Percentiles rank a stretch among this genome's conserved stretches.
These are phyloP conservation scores for Suillus fuscotomentosus DNA, from an alignment of 768 basidiomycete genomes.

Conservation along the genomic window DNA sequence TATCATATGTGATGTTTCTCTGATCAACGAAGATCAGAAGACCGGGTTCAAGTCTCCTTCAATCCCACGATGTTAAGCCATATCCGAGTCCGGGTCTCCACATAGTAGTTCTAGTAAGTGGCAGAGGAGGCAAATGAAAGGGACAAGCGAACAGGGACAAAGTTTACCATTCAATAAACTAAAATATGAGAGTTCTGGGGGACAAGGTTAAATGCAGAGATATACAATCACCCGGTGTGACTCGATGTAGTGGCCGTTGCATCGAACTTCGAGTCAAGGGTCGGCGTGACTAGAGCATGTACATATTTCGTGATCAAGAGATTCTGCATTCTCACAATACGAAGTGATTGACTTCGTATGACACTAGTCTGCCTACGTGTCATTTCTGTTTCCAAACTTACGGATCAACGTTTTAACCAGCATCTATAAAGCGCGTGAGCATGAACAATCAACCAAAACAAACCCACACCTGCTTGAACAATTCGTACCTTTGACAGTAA, in stretches of 20 bases:
- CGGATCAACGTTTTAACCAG: not conserved
- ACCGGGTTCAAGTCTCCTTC: not conserved
- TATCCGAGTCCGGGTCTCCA: not conserved
- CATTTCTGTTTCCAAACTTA: not conserved
- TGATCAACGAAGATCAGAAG: not conserved
- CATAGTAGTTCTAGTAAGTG: not conserved
- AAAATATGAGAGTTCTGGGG: not conserved
- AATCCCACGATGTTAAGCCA: not conserved
- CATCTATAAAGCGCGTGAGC: not conserved
- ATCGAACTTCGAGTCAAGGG: not conserved
- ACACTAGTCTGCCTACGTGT: not conserved
- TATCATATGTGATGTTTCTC: not conserved
- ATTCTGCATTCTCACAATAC: not conserved
- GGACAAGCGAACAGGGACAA: not conserved
- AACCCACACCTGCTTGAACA: not conserved
- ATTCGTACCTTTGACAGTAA: not conserved
- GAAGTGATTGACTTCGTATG: too few species aligned
- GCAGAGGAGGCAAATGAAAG: not conserved
- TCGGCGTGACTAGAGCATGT: not conserved
- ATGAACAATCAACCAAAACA: not conserved
- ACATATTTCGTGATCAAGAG: not conserved
- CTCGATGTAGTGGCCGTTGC: not conserved
- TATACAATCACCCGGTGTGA: not conserved
- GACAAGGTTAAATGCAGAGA: not conserved
- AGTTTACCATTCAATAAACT: not conserved